Base-by-base conservation (phyloP, 352 stramenopile genomes). In the Peronospora farinosa region DNA sequence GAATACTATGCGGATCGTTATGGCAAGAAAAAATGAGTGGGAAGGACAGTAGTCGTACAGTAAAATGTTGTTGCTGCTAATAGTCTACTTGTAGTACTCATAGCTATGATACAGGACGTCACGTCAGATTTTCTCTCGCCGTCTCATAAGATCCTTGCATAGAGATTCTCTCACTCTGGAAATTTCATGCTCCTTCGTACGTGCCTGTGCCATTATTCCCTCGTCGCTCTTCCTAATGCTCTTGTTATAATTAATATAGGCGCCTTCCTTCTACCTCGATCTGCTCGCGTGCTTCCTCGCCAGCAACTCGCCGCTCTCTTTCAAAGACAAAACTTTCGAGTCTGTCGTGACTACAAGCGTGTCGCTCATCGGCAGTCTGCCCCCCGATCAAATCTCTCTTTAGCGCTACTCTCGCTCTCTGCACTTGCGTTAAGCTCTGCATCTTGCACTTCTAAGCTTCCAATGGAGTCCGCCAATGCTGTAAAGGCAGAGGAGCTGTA, bases 1-100 rank as follows among this genome's bases (percentile, higher is more conserved):
- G 85, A 95, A 65, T 96, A 96, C 66, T 96, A 96, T 66, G 83
- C 86, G 39, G 83, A 94, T 47, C 82, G 87, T 44, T 96, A 96
- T 55, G 58, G 58, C 48, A 84, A 84, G 63, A 65, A 54, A 21
- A 61, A 68, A 37, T 71, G 10, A 88, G 53, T 73, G 74, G 46
- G 57, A 56, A 52, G 40, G 8, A 32, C 11, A 15, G 30, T 53
- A 53, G 38, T 25, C 33, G 33, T 42, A 25, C 32, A 42, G 11
- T 23, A 32, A n/a, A 15, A 32, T 48, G 33, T 48, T 31, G 35
- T 41, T 38, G 31, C 48, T 42, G 27, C 41, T 51, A 52, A 9
- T 27, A 5, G 23, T 27, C 0, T 27, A 7, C 23, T 27, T 27
- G 23, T 27, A 7, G 3, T 27, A 5, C 5, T 27, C 23, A 27